Evolutionary conservation across 2,329 filamentous ascomycete species (phyloP), one percentile per base, ranked within the genome.

Genomic region (Fusarium gaditjirri): DNA sequence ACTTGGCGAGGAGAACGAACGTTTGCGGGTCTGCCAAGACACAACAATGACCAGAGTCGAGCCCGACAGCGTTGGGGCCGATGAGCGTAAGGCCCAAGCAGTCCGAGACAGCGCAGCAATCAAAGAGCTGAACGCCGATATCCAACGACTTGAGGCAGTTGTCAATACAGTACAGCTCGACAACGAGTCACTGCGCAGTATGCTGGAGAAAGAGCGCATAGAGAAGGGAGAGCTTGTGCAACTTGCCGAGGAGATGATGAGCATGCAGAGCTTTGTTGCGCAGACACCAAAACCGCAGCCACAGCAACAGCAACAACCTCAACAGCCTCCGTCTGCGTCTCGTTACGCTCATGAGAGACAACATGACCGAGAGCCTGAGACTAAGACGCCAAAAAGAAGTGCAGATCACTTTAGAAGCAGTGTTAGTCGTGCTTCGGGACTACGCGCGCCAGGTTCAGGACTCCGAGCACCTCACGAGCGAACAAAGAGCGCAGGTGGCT

Each of bases 211-310:
- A 67, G 93, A 96, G 82, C 87, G 93, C 11, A 88, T 94, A 25
- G 93, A 96, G 83, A 95, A 96, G 85, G 92, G 93, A 58, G 93
- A 95, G 82, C 85, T 96, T 42, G 93, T 96, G 39, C 89, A 90
- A 61, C 88, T 94, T 9, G 93, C 94, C 2, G 93, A 96, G 80
- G 93, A 96, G 83, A 93, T 96, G 90, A 91, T 96, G 82, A 85
- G 86, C 56, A 90, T 95, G 82, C 86, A 90, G 80, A 86, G 83
- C 76, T 82, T 86, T 54, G 81, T 84, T 52, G 81, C 55, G 23
- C 71, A 77, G 46, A 74, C 70, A 33, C 68, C 65, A 25, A 72
- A 70, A 44, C 76, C 67, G 60, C 73, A 65, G 55, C 69, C 72
- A 39, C 77, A 77, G 57, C 70, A 71, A 39, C 77, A 77, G 57